A percentile compares a stretch with the other conserved stretches of the same genome.
Evolutionary conservation across 257 asterid species (phyloP).

Genomic region (Mitragyna speciosa): DNA sequence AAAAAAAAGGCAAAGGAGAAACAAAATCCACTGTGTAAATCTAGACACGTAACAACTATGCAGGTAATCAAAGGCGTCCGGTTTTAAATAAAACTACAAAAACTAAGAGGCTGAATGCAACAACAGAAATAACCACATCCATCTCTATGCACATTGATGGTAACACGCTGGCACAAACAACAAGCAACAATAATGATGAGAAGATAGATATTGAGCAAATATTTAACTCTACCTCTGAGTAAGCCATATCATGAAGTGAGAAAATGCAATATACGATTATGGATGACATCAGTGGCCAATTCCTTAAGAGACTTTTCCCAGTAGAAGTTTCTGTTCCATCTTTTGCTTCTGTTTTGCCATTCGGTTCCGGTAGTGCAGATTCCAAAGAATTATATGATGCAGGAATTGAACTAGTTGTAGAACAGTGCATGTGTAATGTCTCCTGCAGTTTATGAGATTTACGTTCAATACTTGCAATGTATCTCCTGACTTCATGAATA

Average conservation of each 20-base stretch:
- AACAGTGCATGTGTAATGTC: slow-evolving; percentile 62
- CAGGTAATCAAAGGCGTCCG: neutral
- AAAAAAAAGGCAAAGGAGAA: no score
- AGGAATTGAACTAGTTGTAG: slow-evolving; percentile 16
- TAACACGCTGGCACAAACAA: neutral
- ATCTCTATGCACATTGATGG: neutral
- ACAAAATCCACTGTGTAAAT: neutral
- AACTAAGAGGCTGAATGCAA: neutral
- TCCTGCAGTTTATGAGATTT: slow-evolving; percentile 46
- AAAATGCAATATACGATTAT: slow-evolving; percentile 71
- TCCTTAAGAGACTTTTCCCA: slow-evolving; percentile 46
- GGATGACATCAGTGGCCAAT: slow-evolving; percentile 78
- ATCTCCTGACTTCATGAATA: neutral
- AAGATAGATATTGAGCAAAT: neutral
- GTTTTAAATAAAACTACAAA: neutral
- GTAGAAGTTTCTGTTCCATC: slow-evolving; percentile 25
- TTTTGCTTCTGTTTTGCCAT: slow-evolving; percentile 21
- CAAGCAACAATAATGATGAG: neutral
- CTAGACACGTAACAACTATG: neutral
- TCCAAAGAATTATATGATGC: slow-evolving; percentile 30
- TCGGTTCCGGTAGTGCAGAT: slow-evolving; percentile 25
- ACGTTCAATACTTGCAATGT: neutral
- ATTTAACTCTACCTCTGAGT: slow-evolving; percentile 58
- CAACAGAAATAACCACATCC: neutral
- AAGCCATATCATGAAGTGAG: slow-evolving; percentile 91